These are phyloP conservation scores for Helotiales sp. DNA, from an alignment of 2,329 filamentous ascomycete species.

Conservation along the genomic window DNA sequence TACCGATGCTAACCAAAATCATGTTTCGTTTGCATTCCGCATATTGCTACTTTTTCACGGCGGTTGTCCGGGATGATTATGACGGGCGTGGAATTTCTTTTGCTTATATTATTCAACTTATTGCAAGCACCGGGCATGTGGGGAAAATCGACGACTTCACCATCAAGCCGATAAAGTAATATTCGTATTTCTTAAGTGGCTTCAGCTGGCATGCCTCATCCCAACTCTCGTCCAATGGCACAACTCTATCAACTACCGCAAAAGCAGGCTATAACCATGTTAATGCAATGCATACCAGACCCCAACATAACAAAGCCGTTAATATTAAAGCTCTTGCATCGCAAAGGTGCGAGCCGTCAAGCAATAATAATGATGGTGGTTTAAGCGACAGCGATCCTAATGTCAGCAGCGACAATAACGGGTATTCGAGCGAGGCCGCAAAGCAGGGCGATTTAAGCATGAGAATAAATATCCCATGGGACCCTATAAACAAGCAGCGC, in stretches of 20 bases:
- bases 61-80: constrained; percentile 19
- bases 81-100: constrained; percentile 25
- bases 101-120: constrained; percentile 21
- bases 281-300: constrained; percentile 10
- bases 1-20: too few species aligned
- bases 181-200: constrained; percentile 30
- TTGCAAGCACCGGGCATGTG: constrained; percentile 19
- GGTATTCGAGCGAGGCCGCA: too few species aligned
- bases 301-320: constrained; percentile 26
- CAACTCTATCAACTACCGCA: not conserved
- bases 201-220: constrained; percentile 32
- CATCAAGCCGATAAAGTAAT: constrained; percentile 5
- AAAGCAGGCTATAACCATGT: not conserved
- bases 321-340: constrained; percentile 23
- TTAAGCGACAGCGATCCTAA: constrained; percentile 1
- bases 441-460: too few species aligned
- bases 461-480: too few species aligned
- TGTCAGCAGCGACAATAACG: constrained; percentile 2
- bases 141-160: constrained; percentile 19
- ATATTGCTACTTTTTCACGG: too few species aligned
- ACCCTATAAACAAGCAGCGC: too few species aligned
- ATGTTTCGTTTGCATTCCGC: too few species aligned
- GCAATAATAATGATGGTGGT: constrained; percentile 7
- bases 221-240: too few species aligned
- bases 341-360: constrained; percentile 25